Base-by-base conservation (phyloP, 2,329 filamentous ascomycete species). In the Trichoderma simmonsii region DNA sequence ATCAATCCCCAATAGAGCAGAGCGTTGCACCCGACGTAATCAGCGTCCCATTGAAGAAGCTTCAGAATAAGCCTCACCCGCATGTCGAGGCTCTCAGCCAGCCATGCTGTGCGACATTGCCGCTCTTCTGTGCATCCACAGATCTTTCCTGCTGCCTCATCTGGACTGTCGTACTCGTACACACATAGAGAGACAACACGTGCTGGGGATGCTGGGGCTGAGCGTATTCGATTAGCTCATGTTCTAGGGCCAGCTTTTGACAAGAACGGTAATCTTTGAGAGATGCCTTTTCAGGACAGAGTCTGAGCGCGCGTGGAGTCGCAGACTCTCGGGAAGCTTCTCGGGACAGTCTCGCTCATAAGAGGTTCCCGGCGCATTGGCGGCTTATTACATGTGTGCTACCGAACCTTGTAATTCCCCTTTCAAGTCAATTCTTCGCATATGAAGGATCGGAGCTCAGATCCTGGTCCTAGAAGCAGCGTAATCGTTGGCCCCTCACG, bases 21-120 rank as follows among this genome's bases (percentile, higher is more conserved):
- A 54, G 21, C 64, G 64, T 54, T 34, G 48, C 64, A 67, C 48
- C 15, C 32, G 21, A 15, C 24, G 48, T 60, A 61, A 51, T 28
- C 28, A 32, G 56, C 26, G 66, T 60, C 56, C 54, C 56, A 61
- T 69, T 36, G n/a, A 61, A 69, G 66, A 69, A 69, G 66, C 66
- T 69, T 34, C 26, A 51, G n/a, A 69, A 61, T 51, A 51, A 61
- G 66, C 66, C 66, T 69, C 48, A 34, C 63, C 39, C 34, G 56
- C 66, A 60, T 48, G 39, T 32, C 26, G 54, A 69, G 11, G 63
- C 63, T 36, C 48, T 34, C 30, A 66, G 18, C 36, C 63, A 30
- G 51, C 18, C 51, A 56, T 56, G 63, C 66, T 51, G 28, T 61
- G 57, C 36, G 34, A 56, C 51, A 36, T 39, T 26, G 43, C 34